These are phyloP conservation scores for Globisporangium yorkense DNA, from an alignment of 352 stramenopile species.

Conservation along the genomic window DNA sequence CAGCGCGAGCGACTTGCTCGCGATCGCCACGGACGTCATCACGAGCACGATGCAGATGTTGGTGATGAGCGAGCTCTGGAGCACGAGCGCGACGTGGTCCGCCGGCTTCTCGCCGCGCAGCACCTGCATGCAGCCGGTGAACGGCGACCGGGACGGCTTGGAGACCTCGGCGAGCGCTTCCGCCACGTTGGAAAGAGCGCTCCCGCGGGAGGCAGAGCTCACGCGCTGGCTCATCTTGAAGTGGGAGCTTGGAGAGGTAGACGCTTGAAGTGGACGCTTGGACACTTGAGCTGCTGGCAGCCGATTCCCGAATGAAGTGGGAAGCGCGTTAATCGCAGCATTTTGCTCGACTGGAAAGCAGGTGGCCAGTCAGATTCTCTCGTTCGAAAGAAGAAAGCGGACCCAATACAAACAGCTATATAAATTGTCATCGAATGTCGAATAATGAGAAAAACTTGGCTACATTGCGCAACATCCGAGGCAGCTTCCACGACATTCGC, in stretches of 20 bases:
- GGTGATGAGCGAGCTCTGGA: slow-evolving; percentile 50
- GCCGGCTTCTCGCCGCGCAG: slow-evolving; percentile 30
- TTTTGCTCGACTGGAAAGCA: background rate
- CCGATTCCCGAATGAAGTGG: slow-evolving; percentile 6
- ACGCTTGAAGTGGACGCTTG: background rate
- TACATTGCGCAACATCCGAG: background rate
- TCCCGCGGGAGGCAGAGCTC: slow-evolving; percentile 7
- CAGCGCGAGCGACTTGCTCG: slow-evolving; percentile 84
- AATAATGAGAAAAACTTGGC: background rate
- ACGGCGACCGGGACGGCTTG: slow-evolving; percentile 12
- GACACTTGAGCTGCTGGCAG: slow-evolving; percentile 57
- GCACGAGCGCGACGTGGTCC: slow-evolving; percentile 47
- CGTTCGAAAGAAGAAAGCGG: background rate
- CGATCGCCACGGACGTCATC: slow-evolving; percentile 64
- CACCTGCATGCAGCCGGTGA: slow-evolving; percentile 16
- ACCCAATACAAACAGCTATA: background rate
- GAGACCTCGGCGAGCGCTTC: background rate
- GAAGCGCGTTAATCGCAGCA: slow-evolving; percentile 2
- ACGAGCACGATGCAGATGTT: slow-evolving; percentile 65
- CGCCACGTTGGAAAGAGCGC: background rate
- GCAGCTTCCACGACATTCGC: background rate
- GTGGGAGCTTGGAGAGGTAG: background rate
- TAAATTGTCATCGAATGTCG: background rate
- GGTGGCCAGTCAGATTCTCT: background rate
- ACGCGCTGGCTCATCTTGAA: slow-evolving; percentile 16